Evolutionary conservation across 306 rosid species (phyloP).

Genomic region (Vigna reflexopilosa): DNA sequence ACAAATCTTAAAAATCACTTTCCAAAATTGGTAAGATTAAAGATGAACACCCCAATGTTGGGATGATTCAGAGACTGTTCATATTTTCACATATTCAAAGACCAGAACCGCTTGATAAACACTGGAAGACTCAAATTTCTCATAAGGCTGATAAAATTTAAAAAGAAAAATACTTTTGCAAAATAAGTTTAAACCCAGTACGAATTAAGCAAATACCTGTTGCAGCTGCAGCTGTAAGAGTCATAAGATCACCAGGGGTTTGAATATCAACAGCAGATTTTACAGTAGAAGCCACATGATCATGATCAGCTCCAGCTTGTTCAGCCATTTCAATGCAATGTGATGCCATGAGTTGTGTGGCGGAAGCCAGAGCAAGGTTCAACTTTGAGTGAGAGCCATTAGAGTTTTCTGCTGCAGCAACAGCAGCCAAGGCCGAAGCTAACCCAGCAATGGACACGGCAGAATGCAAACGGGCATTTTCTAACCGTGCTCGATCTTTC

Average conservation of each 20-base stretch:
- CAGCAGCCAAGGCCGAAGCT: slow-evolving; percentile 86
- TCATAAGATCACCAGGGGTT: slow-evolving; percentile 81
- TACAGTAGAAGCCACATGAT: slow-evolving; percentile 59
- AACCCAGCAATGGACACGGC: slow-evolving; percentile 81
- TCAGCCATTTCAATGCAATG: slow-evolving; percentile 88
- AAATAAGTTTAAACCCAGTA: background rate
- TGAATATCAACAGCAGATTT: slow-evolving; percentile 75
- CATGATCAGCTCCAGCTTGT: slow-evolving; percentile 68
- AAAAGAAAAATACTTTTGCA: background rate
- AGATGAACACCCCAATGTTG: too few species aligned
- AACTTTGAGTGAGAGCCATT: slow-evolving; percentile 57
- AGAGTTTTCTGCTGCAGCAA: slow-evolving; percentile 63
- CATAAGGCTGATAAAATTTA: background rate
- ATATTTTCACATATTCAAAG: background rate
- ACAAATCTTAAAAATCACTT: background rate
- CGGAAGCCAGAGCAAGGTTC: slow-evolving; percentile 70
- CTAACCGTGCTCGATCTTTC: slow-evolving; percentile 74
- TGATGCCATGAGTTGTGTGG: slow-evolving; percentile 84
- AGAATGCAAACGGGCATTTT: slow-evolving; percentile 74
- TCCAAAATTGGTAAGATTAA: background rate
- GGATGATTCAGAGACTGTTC: too few species aligned
- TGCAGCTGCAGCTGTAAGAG: slow-evolving; percentile 90
- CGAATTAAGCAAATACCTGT: slow-evolving; percentile 59
- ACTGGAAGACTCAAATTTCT: background rate
- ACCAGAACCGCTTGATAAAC: background rate